Evolutionary conservation across 2,329 filamentous ascomycete species (phyloP).

Genomic region (Furcasterigmium furcatum): DNA sequence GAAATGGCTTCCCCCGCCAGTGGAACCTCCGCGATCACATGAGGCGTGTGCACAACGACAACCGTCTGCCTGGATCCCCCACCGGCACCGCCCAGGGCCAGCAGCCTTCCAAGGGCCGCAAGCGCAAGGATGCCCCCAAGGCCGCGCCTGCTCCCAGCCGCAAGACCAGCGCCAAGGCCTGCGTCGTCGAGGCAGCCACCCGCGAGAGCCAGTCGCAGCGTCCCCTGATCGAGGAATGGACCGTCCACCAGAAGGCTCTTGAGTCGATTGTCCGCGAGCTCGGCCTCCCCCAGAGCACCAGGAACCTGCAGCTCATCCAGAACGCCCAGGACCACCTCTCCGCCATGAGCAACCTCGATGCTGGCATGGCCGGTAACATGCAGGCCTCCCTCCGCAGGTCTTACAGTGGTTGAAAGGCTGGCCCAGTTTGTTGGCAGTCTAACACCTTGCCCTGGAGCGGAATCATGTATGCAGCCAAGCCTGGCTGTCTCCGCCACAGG

Average conservation of each 20-base stretch:
- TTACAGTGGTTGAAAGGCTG: too few species aligned
- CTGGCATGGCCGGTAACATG: conserved; percentile 21
- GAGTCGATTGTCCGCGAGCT: conserved; percentile 54
- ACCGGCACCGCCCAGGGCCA: conserved; percentile 19
- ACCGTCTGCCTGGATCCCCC: conserved; percentile 41
- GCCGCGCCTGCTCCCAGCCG: conserved; percentile 33
- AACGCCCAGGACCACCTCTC: conserved; percentile 47
- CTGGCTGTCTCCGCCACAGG: too few species aligned
- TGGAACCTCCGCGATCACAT: conserved; percentile 98
- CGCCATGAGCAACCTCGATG: conserved; percentile 49
- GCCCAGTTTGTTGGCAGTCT: too few species aligned
- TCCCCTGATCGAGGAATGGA: conserved; percentile 51
- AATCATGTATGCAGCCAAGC: too few species aligned
- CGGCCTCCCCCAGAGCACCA: conserved; percentile 45
- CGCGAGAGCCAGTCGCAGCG: conserved; percentile 29
- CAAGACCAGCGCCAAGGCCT: conserved; percentile 44
- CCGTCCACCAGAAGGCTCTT: conserved; percentile 61
- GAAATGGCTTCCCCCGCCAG: conserved; percentile 88
- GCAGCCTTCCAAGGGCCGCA: conserved; percentile 46
- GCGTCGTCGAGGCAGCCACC: conserved; percentile 25
- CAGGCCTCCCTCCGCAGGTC: conserved; percentile 5
- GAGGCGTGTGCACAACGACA: conserved; percentile 83
- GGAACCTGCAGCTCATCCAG: conserved; percentile 51
- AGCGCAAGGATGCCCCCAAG: conserved; percentile 53
- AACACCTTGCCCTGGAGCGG: too few species aligned